phyloP scores from a whole-genome alignment of 1,284 basidiomycete genomes.

The Phellopilus nigrolimitatus region DNA sequence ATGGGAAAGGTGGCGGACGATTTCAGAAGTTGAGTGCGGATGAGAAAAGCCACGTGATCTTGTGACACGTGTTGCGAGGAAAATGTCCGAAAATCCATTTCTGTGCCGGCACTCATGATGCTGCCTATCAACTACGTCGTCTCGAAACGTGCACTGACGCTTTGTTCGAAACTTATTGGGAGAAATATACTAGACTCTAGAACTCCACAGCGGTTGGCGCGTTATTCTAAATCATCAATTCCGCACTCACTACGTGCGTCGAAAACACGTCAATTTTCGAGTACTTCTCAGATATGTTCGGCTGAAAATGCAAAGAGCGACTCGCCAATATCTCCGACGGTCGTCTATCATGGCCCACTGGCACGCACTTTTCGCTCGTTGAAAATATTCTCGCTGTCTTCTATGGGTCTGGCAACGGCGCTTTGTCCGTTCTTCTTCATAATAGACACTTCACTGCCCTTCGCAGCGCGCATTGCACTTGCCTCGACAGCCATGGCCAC shows the following conservation, averaged over 20 bases:
- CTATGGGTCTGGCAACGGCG: constrained; percentile 64
- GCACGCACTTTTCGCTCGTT: constrained; percentile 67
- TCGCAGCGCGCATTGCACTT: constrained; percentile 65
- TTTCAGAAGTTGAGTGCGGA: too few species aligned
- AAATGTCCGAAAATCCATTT: too few species aligned
- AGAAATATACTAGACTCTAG: too few species aligned
- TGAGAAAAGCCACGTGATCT: too few species aligned
- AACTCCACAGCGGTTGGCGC: too few species aligned
- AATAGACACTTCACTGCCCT: constrained; percentile 70
- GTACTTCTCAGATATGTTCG: neutral
- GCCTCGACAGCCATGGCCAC: constrained; percentile 68
- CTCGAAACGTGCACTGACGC: too few species aligned
- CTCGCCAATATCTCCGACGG: neutral
- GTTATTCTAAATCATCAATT: too few species aligned
- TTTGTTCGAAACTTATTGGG: too few species aligned
- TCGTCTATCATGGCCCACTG: constrained; percentile 58
- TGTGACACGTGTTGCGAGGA: too few species aligned
- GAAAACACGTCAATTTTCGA: neutral
- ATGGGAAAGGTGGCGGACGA: neutral
- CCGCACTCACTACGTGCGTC: too few species aligned
- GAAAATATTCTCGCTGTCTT: constrained; percentile 81
- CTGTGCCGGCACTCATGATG: too few species aligned
- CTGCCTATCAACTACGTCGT: too few species aligned
- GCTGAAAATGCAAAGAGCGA: neutral
- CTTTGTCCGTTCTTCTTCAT: constrained; percentile 79